phyloP scores from a whole-genome alignment of 148 eudicot genomes.

The Heliamphora exappendiculata region DNA sequence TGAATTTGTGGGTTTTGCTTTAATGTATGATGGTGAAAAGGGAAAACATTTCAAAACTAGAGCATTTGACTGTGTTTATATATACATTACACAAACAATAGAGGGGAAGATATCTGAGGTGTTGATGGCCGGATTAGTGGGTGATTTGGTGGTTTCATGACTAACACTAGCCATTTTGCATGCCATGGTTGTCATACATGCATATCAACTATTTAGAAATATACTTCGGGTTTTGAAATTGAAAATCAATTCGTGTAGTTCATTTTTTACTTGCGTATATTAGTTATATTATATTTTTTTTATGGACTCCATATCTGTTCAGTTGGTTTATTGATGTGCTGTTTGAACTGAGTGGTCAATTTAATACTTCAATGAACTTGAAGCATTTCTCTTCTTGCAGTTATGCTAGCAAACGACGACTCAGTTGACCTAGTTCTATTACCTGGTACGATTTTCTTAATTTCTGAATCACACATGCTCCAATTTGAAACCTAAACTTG shows the following conservation, averaged over 20 bases:
- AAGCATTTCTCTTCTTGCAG: slow-evolving; percentile 38
- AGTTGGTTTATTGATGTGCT: background rate
- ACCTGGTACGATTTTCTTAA: slow-evolving; percentile 55
- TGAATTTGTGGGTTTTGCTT: too few species aligned
- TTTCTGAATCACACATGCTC: background rate
- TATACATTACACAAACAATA: background rate
- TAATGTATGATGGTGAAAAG: too few species aligned
- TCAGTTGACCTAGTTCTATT: slow-evolving; percentile 80
- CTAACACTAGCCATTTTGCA: background rate
- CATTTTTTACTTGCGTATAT: background rate
- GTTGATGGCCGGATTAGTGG: background rate
- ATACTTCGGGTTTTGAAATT: background rate
- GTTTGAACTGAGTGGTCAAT: background rate
- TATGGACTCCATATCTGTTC: background rate
- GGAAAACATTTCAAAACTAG: too few species aligned
- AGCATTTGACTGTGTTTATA: background rate
- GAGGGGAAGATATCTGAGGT: background rate
- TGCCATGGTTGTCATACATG: background rate
- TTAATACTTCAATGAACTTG: background rate
- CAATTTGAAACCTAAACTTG: background rate
- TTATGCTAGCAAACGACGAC: slow-evolving; percentile 71
- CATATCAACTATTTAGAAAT: background rate
- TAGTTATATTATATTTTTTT: background rate
- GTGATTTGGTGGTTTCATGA: background rate
- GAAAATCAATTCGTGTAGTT: background rate